A percentile compares a stretch with the other conserved stretches of the same genome.
Conservation (phyloP, 1,284 basidiomycete species). For the Mycena sp. region DNA sequence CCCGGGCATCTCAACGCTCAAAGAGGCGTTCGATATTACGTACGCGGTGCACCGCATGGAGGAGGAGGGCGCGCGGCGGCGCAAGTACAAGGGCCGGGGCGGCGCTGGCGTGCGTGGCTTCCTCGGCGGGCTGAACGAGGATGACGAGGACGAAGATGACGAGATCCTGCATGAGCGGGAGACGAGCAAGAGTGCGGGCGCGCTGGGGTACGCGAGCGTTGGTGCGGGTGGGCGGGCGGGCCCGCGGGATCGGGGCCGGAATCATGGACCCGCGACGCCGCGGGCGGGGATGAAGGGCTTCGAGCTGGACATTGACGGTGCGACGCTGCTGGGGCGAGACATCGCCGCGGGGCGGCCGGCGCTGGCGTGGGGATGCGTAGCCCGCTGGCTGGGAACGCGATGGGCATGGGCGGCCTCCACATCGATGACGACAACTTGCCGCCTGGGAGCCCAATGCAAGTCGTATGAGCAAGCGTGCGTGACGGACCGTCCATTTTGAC, state of each 20-base stretch:
- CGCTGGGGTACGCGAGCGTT: constrained; percentile 39
- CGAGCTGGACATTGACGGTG: constrained; percentile 85
- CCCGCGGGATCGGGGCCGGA: constrained; percentile 66
- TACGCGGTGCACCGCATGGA: constrained; percentile 99
- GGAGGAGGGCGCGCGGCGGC: constrained; percentile 91
- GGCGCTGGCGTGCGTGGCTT: constrained; percentile 85
- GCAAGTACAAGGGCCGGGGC: constrained; percentile 81
- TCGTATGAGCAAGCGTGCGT: constrained; percentile 12
- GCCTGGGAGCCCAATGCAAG: constrained; percentile 52
- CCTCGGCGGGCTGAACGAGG: constrained; percentile 91
- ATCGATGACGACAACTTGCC: constrained; percentile 41
- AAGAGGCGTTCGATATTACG: constrained; percentile 99
- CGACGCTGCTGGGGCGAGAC: constrained; percentile 84
- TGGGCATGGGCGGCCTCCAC: constrained; percentile 43
- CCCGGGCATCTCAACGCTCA: constrained; percentile 91
- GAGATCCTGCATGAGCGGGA: constrained; percentile 42
- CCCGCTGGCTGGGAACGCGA: constrained; percentile 47
- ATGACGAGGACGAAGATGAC: constrained; percentile 82
- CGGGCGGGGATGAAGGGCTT: constrained; percentile 56
- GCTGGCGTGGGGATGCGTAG: constrained; percentile 45
- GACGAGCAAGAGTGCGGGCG: constrained; percentile 16
- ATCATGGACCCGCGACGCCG: constrained; percentile 18
- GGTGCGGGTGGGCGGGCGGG: constrained; percentile 79
- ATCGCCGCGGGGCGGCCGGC: constrained; percentile 49
- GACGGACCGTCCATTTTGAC: background rate